These are phyloP conservation scores for Ophiosphaerella narmari DNA, from an alignment of 2,329 filamentous ascomycete genomes.

Conservation along the genomic window DNA sequence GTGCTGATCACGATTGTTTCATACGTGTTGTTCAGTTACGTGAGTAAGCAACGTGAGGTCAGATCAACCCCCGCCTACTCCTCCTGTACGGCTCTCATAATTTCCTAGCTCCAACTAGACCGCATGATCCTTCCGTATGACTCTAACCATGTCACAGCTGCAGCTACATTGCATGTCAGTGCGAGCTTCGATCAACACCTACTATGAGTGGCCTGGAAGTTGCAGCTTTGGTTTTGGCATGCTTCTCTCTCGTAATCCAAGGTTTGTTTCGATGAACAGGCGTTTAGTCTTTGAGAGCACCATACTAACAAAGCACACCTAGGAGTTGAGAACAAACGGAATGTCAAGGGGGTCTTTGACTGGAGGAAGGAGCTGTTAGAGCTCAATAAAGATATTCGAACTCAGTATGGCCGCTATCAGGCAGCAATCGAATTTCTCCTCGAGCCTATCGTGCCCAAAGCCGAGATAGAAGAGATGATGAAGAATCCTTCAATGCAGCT, in stretches of 20 bases:
- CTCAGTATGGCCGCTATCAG: conserved; percentile 44
- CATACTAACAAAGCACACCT: neutral
- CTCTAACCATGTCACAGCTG: conserved; percentile 16
- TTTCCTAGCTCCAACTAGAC: conserved; percentile 8
- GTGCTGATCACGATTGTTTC: neutral
- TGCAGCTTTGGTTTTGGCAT: conserved; percentile 43
- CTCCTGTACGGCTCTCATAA: conserved; percentile 7
- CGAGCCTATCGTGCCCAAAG: conserved; percentile 43
- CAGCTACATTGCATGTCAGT: neutral
- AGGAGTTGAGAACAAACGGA: conserved; percentile 43
- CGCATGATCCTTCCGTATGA: neutral
- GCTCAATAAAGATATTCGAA: conserved; percentile 43
- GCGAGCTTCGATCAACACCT: neutral
- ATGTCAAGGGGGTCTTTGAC: conserved; percentile 43
- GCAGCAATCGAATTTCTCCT: conserved; percentile 44
- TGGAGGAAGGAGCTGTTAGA: conserved; percentile 43
- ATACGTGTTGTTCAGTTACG: neutral
- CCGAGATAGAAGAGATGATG: conserved; percentile 43
- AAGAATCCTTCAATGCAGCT: conserved; percentile 34
- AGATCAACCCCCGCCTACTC: neutral
- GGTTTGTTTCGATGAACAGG: conserved; percentile 15
- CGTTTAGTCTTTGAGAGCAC: neutral
- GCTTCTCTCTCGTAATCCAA: conserved; percentile 46
- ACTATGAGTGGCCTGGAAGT: conserved; percentile 40
- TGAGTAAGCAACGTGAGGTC: neutral